Evolutionary conservation across 1,139 yeast species (phyloP).

Genomic region (Zygosaccharomyces sapae): DNA sequence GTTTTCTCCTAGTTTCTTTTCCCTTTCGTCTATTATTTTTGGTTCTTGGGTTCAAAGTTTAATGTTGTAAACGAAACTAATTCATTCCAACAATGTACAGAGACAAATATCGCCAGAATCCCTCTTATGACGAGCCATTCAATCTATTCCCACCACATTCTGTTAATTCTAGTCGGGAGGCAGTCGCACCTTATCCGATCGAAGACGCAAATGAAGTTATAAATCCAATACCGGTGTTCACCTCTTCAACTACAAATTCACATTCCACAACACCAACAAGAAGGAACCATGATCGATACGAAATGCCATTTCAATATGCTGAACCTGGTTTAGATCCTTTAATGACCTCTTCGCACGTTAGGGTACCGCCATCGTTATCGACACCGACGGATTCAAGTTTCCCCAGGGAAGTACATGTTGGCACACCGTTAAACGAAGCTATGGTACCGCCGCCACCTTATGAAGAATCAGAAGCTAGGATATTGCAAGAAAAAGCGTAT

Average conservation of each 20-base stretch:
- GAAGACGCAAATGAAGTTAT: constrained; percentile 20
- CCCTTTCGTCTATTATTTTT: not conserved
- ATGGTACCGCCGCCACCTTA: constrained; percentile 20
- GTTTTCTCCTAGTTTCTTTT: not conserved
- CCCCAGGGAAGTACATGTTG: constrained; percentile 1
- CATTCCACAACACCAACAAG: constrained; percentile 8
- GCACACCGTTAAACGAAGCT: constrained; percentile 8
- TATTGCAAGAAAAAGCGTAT: constrained; percentile 22
- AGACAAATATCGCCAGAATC: constrained; percentile 12
- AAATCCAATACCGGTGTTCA: constrained; percentile 18
- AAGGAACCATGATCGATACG: constrained; percentile 14
- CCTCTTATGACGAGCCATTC: constrained; percentile 21
- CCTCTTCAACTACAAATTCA: constrained; percentile 7
- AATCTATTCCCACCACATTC: constrained; percentile 21
- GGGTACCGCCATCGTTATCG: constrained; percentile 2
- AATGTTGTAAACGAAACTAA: not conserved
- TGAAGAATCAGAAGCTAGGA: constrained; percentile 17
- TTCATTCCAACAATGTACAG: constrained; percentile 10
- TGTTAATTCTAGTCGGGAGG: constrained; percentile 8
- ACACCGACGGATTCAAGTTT: constrained; percentile 3
- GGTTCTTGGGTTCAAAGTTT: not conserved
- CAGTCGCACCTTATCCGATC: constrained; percentile 24
- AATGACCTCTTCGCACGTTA: not conserved
- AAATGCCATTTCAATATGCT: constrained; percentile 16
- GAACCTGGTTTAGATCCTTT: constrained; percentile 1